Percentiles rank a stretch among this genome's conserved stretches.
These are phyloP conservation scores for Quercus ilex DNA, from an alignment of 306 rosid genomes.

Conservation along the genomic window DNA sequence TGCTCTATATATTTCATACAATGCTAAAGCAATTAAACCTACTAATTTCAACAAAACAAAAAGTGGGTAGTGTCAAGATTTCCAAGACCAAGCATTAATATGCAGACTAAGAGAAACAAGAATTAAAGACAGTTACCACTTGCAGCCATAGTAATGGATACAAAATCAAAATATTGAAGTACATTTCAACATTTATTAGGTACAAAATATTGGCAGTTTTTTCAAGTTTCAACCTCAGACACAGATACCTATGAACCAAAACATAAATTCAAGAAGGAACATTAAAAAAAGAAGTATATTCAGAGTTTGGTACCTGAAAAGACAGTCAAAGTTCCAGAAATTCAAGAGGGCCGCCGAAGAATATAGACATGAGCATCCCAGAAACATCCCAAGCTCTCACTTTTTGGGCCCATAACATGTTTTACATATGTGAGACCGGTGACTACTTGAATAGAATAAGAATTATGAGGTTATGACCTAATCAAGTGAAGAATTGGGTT, in stretches of 20 bases:
- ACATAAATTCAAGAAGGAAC: slow-evolving; percentile 3
- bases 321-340: slow-evolving; percentile 30
- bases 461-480: neutral
- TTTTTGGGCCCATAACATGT: slow-evolving; percentile 14
- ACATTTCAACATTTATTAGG: slow-evolving; percentile 4
- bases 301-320: slow-evolving; percentile 41
- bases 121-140: slow-evolving; percentile 14
- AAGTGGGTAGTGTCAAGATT: neutral
- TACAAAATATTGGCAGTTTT: neutral
- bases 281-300: neutral
- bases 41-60: neutral
- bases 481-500: neutral
- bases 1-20: slow-evolving; percentile 14
- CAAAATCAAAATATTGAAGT: neutral
- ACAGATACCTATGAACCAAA: neutral
- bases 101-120: slow-evolving; percentile 11
- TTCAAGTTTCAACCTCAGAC: neutral
- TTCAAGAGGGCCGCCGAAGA: slow-evolving; percentile 31
- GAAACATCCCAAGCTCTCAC: slow-evolving; percentile 2
- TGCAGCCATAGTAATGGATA: slow-evolving; percentile 1
- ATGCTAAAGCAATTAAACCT: neutral
- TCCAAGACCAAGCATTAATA: neutral
- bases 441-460: neutral
- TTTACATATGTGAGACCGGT: slow-evolving; percentile 11
- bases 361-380: slow-evolving; percentile 28